Evolutionary conservation across 148 eudicot species (phyloP), one percentile per base, ranked within the genome.

Genomic region (Fagopyrum esculentum): DNA sequence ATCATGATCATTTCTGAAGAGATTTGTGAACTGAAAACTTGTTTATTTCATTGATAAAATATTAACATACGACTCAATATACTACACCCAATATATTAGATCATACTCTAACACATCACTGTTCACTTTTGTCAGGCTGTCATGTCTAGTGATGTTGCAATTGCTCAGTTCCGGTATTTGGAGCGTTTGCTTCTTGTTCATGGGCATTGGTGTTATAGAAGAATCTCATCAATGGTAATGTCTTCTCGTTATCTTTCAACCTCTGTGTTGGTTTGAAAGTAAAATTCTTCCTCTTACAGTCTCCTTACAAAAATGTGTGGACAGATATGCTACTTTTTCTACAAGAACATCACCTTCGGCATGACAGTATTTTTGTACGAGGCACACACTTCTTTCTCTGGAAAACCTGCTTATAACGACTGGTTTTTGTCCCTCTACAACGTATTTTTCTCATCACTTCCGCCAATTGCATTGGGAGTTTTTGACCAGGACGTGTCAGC

Each of bases 251-350:
- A 17, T 17, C 11, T 59, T 7, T 35, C 29, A 64, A 30, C 15
- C 1, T 64, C 40, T 35, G 45, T 5, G 5, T 64, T 4, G 45
- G 2, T 64, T 13, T 19, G 6, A 49, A 49, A 7, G 3, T 26
- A 3, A 59, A 19, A 7, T 12, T 15, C 57, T 35, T 35, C 45
- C 11, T 64, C 6, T 49, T 49, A 49, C 52, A 49, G 11, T 49
- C 50, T 48, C 52, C 52, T 49, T 49, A 49, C 52, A 49, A 49
- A 12, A 9, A 12, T 12, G 4, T 74, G 17, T 15, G 10, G 77
- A 77, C 90, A 89, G 92, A 81, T 89, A 80, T 89, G 90, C 86
- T 89, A 89, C 84, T 89, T 89, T 74, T 89, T 89, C 85, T 89
- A 87, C 71, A 89, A 89, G 81, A 89, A 89, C 71, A 35, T 87